Evolutionary conservation across 225 moss, liverwort and hornwort species (phyloP).

Genomic region (Marchantia paleacea): DNA sequence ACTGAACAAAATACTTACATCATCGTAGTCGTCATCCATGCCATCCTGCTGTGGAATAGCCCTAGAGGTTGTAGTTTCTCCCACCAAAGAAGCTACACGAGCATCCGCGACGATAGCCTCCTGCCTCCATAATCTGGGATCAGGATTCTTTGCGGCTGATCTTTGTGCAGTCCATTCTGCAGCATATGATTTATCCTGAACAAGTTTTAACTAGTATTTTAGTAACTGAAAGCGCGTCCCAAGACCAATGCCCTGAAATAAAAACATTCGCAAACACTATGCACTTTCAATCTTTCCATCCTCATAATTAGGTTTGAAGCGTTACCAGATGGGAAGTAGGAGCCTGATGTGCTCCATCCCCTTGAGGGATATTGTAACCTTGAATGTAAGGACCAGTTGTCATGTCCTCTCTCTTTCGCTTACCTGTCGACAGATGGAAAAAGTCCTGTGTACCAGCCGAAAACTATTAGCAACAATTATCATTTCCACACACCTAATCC

Average conservation of each 20-base stretch:
- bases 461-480: background rate
- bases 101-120: slow-evolving; percentile 45
- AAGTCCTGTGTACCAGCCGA: slow-evolving; percentile 54
- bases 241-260: background rate
- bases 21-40: slow-evolving; percentile 82
- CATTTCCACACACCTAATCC: too few species aligned
- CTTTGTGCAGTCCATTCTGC: slow-evolving; percentile 43
- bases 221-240: background rate
- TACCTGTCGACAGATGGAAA: slow-evolving; percentile 76
- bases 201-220: background rate
- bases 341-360: slow-evolving; percentile 68
- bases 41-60: slow-evolving; percentile 77
- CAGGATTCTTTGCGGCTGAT: slow-evolving; percentile 42
- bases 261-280: background rate
- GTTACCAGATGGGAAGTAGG: slow-evolving; percentile 42
- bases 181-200: slow-evolving; percentile 42
- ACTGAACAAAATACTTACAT: slow-evolving; percentile 45
- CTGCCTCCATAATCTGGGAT: slow-evolving; percentile 48
- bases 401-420: slow-evolving; percentile 88
- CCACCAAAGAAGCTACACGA: slow-evolving; percentile 40
- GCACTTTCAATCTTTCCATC: background rate
- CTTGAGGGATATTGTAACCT: slow-evolving; percentile 61
- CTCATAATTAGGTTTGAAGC: background rate
- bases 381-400: slow-evolving; percentile 37
- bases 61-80: slow-evolving; percentile 35